These are phyloP conservation scores for Echites panduratus DNA, from an alignment of 257 asterid genomes.

Conservation along the genomic window DNA sequence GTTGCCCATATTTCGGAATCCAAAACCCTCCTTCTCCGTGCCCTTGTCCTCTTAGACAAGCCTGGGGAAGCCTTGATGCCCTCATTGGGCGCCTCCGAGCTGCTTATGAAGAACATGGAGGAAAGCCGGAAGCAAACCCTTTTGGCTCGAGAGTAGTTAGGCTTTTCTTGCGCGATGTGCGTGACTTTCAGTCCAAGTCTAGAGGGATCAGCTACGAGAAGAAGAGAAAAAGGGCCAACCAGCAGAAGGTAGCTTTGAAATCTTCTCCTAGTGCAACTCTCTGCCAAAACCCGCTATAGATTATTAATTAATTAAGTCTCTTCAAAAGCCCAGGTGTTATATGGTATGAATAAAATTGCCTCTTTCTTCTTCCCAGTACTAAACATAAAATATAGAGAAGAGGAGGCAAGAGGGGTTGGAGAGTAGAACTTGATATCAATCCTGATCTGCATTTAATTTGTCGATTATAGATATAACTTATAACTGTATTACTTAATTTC, in stretches of 20 bases:
- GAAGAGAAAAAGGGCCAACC: conserved; percentile 29
- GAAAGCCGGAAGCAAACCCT: conserved; percentile 32
- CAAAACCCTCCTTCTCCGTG: conserved; percentile 29
- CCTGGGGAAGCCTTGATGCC: conserved; percentile 41
- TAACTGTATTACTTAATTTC: background rate
- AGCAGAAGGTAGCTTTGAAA: background rate
- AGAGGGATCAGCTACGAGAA: conserved; percentile 40
- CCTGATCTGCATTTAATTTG: no score
- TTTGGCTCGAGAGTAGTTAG: conserved; percentile 28
- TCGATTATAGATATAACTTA: no score
- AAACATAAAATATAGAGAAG: background rate
- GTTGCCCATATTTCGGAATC: conserved; percentile 34
- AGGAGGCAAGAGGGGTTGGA: no score
- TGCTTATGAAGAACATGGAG: conserved; percentile 39
- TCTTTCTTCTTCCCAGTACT: no score
- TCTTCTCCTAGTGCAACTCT: background rate
- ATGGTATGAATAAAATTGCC: no score
- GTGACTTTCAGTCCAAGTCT: conserved; percentile 39
- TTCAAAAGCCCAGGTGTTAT: no score
- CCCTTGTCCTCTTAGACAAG: conserved; percentile 36
- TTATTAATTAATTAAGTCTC: no score
- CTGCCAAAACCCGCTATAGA: no score
- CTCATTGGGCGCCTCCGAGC: conserved; percentile 40
- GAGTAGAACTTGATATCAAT: background rate
- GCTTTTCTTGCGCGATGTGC: conserved; percentile 34